Percentiles rank a stretch among this genome's conserved stretches.
These are phyloP conservation scores for Solanum commersonii DNA, from an alignment of 257 asterid genomes.

Conservation along the genomic window DNA sequence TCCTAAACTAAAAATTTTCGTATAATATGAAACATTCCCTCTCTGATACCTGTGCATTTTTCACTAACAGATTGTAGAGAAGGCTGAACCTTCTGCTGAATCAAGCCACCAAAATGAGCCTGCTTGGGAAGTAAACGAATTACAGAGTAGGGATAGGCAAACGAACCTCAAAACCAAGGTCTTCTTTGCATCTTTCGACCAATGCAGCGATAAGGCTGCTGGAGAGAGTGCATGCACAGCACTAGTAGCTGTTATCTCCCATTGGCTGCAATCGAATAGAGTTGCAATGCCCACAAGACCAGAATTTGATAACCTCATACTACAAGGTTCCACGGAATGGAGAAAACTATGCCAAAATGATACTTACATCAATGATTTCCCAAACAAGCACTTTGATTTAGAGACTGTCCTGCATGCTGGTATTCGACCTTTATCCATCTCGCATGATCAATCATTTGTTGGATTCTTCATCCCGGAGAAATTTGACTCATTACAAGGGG, in stretches of 20 bases:
- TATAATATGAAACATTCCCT: background rate
- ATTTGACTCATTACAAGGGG: constrained; percentile 48
- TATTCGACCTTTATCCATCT: constrained; percentile 39
- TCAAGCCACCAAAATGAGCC: constrained; percentile 11
- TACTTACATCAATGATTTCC: constrained; percentile 29
- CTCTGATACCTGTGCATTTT: background rate
- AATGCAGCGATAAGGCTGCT: constrained; percentile 54
- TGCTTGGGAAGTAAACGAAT: constrained; percentile 49
- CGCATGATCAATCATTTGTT: constrained; percentile 39
- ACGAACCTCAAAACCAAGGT: constrained; percentile 37
- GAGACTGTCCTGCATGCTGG: constrained; percentile 51
- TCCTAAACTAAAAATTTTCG: background rate
- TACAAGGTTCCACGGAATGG: constrained; percentile 71
- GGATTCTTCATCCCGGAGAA: constrained; percentile 59
- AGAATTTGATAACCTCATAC: constrained; percentile 48
- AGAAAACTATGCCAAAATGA: constrained; percentile 41
- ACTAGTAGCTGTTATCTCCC: constrained; percentile 50
- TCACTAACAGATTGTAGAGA: constrained; percentile 12
- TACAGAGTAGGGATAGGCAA: constrained; percentile 52
- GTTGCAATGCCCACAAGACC: constrained; percentile 31
- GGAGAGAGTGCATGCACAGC: constrained; percentile 76
- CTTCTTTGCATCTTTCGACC: constrained; percentile 71
- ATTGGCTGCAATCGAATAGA: constrained; percentile 53
- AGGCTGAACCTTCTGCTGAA: constrained; percentile 1
- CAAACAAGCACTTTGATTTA: constrained; percentile 70